A percentile compares a stretch with the other conserved stretches of the same genome.
phyloP scores from a whole-genome alignment of 2,329 filamentous ascomycete genomes.

The Phialemonium atrogriseum region DNA sequence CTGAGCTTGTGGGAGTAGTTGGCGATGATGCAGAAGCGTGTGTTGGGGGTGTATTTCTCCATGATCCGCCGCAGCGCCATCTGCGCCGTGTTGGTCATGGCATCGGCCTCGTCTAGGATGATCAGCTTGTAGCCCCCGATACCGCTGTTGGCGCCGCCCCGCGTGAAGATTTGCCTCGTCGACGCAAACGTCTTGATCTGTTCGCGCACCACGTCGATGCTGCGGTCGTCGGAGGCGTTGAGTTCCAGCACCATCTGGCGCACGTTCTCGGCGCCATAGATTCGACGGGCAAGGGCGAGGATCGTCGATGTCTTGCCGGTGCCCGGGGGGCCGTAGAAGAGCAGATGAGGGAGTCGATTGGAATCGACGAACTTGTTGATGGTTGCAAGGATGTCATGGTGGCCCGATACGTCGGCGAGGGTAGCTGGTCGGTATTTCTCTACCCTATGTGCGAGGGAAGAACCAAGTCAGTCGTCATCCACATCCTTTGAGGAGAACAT shows the following conservation, averaged over 20 bases:
- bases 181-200: conserved; percentile 99
- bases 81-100: conserved; percentile 97
- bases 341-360: conserved; percentile 88
- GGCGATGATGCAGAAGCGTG: conserved; percentile 94
- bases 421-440: conserved; percentile 93
- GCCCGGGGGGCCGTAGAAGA: conserved; percentile 92
- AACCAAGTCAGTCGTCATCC: conserved; percentile 4
- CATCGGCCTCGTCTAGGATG: conserved; percentile 96
- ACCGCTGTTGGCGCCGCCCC: conserved; percentile 32
- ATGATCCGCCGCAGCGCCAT: conserved; percentile 96
- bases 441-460: conserved; percentile 49
- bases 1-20: conserved; percentile 99
- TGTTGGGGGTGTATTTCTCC: conserved; percentile 99
- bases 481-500: neutral
- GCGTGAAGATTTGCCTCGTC: conserved; percentile 90
- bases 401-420: conserved; percentile 86
- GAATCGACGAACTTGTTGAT: conserved; percentile 97
- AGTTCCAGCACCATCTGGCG: conserved; percentile 97
- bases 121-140: conserved; percentile 88
- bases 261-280: conserved; percentile 88
- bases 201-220: conserved; percentile 95
- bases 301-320: conserved; percentile 98
- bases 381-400: conserved; percentile 93
- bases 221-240: conserved; percentile 93
- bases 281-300: conserved; percentile 81